Conservation (phyloP, 768 basidiomycete species). For the Ramaria sp. region DNA sequence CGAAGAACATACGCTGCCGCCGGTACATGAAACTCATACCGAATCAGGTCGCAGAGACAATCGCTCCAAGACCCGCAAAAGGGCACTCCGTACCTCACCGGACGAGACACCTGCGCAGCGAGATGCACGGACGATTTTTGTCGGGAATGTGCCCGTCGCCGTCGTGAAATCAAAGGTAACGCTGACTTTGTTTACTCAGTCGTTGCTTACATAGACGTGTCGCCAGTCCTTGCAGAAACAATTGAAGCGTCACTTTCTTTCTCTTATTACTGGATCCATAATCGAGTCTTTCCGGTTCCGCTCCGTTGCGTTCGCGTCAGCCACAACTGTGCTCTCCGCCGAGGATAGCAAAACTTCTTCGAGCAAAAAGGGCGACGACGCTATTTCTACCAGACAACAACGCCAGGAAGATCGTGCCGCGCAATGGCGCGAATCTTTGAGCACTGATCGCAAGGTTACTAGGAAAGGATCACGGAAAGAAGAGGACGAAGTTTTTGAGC, state of each 20-base stretch:
- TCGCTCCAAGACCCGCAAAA: slow-evolving; percentile 19
- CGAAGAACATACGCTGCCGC: slow-evolving; percentile 20
- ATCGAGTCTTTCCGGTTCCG: slow-evolving; percentile 92
- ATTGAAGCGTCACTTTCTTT: slow-evolving; percentile 65
- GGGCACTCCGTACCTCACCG: slow-evolving; percentile 42
- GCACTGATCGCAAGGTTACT: background rate
- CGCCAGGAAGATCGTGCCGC: slow-evolving; percentile 12
- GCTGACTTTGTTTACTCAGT: background rate
- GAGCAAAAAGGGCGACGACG: slow-evolving; percentile 28
- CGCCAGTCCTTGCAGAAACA: slow-evolving; percentile 62
- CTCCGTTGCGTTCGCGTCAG: slow-evolving; percentile 80
- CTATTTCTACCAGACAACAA: slow-evolving; percentile 17
- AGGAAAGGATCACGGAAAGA: background rate
- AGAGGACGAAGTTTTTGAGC: slow-evolving; percentile 17
- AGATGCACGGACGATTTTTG: slow-evolving; percentile 79
- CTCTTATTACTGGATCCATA: slow-evolving; percentile 61
- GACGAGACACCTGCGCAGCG: slow-evolving; percentile 67
- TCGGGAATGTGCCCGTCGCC: slow-evolving; percentile 78
- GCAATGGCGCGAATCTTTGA: slow-evolving; percentile 9
- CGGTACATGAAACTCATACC: slow-evolving; percentile 9
- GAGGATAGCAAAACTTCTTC: slow-evolving; percentile 28
- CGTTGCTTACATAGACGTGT: background rate
- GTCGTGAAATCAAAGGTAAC: slow-evolving; percentile 65
- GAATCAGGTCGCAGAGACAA: slow-evolving; percentile 16
- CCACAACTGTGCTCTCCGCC: slow-evolving; percentile 54